A percentile compares a stretch with the other conserved stretches of the same genome.
Conservation (phyloP, 495 filamentous ascomycete species). For the Sphaerosporella brunnea region DNA sequence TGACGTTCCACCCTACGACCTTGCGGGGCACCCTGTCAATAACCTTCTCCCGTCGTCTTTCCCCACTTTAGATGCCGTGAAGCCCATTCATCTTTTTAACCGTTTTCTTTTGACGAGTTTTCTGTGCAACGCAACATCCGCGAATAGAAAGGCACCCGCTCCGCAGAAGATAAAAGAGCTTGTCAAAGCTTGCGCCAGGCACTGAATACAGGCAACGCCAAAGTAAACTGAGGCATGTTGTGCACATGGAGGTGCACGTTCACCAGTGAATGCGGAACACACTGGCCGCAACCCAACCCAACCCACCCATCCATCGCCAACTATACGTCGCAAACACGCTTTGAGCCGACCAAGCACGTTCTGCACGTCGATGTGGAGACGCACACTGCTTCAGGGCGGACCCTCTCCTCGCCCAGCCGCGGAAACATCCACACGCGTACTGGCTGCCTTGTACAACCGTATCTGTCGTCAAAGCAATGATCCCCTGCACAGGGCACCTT, state of each 20-base stretch:
- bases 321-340: conserved; percentile 5
- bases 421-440: neutral
- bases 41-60: conserved; percentile 4
- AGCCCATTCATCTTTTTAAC: conserved; percentile 6
- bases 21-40: neutral
- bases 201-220: neutral
- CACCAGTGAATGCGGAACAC: conserved; percentile 2
- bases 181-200: neutral
- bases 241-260: conserved; percentile 11
- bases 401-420: conserved; percentile 6
- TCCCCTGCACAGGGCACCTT: no score
- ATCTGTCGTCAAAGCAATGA: no score
- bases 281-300: conserved; percentile 1
- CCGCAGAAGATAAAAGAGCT: neutral
- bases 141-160: conserved; percentile 8
- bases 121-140: neutral
- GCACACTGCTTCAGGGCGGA: neutral
- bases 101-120: conserved; percentile 4
- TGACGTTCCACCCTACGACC: conserved; percentile 3
- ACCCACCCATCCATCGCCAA: conserved; percentile 2
- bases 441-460: conserved; percentile 1
- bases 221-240: conserved; percentile 8
- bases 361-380: conserved; percentile 4
- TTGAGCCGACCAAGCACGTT: conserved; percentile 3
- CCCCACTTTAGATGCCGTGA: neutral